Base-by-base conservation (phyloP, 306 rosid genomes). In the Elaeagnus macrophylla region DNA sequence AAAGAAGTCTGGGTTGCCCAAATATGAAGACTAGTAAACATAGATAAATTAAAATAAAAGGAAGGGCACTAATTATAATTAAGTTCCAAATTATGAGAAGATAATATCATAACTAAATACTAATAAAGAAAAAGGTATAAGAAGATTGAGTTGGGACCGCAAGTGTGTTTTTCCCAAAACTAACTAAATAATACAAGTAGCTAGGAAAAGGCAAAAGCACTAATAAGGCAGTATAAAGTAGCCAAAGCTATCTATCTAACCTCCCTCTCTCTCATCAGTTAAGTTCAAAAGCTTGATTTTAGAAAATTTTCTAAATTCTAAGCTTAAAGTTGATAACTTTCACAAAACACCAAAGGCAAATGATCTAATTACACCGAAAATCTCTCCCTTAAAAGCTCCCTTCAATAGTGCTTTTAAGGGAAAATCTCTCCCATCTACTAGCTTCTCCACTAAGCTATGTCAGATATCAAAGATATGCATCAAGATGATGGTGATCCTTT, bases 401-500 rank as follows among this genome's bases (percentile, higher is more conserved):
- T 20, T 36, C 4, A 25, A 25, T 1, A 25, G 32, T 25, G 32
- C 32, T 5, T 25, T 25, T 25, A 25, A 25, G 32, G 32, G 32
- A 25, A 25, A 25, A 25, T 25, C 53, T 61, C 39, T 39, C 39
- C 64, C 37, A 53, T n/a, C 10, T 46, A 19, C n/a, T 56, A 7
- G 40, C 46, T 20, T 36, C 38, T 5, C 48, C 19, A 45, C 39
- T 60, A 61, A 57, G 49, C 69, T 39, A 88, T 88, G 94, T 83
- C 76, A 37, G 74, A 78, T 71, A 75, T 72, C 42, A 69, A 45
- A 43, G 64, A 72, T 44, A 67, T 51, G 10, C 55, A 56, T 17
- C 57, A 61, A 58, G 70, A 64, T 19, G 67, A 61, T 16, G 69
- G 55, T 6, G 79, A 83, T 64, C 94, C 84, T 9, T 84, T 86